Conservation (phyloP, 1,284 basidiomycete genomes). For the Stereum hirsutum region DNA sequence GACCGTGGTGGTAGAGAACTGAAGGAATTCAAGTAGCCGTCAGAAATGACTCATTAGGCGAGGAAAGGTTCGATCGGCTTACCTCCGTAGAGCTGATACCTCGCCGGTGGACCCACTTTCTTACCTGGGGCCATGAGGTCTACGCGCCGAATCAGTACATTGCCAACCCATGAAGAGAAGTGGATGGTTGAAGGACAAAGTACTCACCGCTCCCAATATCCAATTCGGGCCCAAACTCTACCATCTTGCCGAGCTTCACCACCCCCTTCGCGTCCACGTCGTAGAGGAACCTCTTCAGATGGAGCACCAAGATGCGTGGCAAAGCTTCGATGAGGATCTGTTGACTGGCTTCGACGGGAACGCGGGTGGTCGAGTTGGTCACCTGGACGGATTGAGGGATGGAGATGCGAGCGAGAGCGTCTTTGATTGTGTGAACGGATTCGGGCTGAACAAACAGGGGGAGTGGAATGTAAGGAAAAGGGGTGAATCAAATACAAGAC, state of each 20-base stretch:
- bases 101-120: constrained; percentile 35
- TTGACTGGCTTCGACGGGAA: constrained; percentile 76
- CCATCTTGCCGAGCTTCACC: constrained; percentile 79
- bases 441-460: constrained; percentile 40
- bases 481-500: background rate
- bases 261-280: constrained; percentile 74
- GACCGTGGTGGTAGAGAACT: constrained; percentile 94
- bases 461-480: background rate
- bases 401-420: constrained; percentile 77
- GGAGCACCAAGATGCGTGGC: constrained; percentile 83
- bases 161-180: background rate
- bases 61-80: constrained; percentile 20
- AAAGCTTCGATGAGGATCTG: constrained; percentile 82
- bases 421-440: constrained; percentile 71
- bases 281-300: constrained; percentile 91
- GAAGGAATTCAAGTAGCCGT: background rate
- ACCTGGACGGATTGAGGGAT: constrained; percentile 80
- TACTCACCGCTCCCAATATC: constrained; percentile 61
- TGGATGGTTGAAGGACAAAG: background rate
- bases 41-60: background rate
- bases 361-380: constrained; percentile 45
- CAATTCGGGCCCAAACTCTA: constrained; percentile 73
- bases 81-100: constrained; percentile 88
- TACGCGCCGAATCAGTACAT: constrained; percentile 15
- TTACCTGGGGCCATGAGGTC: constrained; percentile 62